phyloP scores from a whole-genome alignment of 306 rosid genomes.

The Cicer pinnatifidum region DNA sequence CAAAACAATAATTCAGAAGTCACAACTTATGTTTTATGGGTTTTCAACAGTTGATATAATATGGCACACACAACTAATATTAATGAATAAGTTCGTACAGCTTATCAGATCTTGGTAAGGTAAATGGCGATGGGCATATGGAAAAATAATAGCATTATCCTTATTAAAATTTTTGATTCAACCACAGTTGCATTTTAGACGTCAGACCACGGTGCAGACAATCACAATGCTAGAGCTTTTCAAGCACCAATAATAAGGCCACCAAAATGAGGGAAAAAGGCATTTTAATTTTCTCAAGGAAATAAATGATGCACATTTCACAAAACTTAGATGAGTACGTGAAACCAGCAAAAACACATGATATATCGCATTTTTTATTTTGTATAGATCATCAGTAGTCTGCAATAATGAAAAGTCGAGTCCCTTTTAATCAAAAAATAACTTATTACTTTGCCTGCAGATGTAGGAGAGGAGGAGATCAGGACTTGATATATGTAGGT shows the following conservation, averaged over 20 bases:
- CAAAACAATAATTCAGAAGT: constrained; percentile 48
- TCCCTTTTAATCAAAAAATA: not conserved
- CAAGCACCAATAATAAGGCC: not conserved
- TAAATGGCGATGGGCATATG: not conserved
- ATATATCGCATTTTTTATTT: constrained; percentile 14
- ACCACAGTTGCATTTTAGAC: constrained; percentile 26
- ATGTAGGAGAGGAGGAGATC: constrained; percentile 1
- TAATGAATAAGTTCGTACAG: constrained; percentile 3
- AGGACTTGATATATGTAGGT: not conserved
- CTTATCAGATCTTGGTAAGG: constrained; percentile 19
- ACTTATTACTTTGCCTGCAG: not conserved
- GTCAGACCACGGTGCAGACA: not conserved
- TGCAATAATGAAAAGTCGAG: not conserved
- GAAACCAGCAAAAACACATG: constrained; percentile 26
- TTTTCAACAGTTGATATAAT: constrained; percentile 25
- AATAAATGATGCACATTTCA: not conserved
- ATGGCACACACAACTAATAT: constrained; percentile 20
- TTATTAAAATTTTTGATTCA: constrained; percentile 8
- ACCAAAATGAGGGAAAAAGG: not conserved
- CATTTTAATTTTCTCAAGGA: not conserved
- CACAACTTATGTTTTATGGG: not conserved
- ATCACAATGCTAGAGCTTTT: not conserved
- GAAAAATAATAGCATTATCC: constrained; percentile 5
- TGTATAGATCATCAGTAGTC: constrained; percentile 30
- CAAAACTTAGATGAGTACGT: constrained; percentile 28